Percentiles rank a stretch among this genome's conserved stretches.
Evolutionary conservation across 306 rosid genomes (phyloP).

Genomic region (Nissolia schottii): DNA sequence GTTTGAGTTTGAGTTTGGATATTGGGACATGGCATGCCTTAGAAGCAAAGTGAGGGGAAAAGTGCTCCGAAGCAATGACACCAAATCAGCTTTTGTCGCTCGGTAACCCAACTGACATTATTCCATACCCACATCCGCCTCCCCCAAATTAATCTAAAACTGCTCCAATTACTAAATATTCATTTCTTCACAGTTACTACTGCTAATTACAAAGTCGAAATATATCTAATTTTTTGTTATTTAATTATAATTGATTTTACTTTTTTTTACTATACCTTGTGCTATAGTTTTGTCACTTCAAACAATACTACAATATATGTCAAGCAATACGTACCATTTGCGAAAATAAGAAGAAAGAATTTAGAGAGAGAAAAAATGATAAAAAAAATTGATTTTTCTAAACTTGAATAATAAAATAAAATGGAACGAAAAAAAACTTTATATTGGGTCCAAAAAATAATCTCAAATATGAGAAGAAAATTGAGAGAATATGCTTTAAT

Average conservation of each 20-base stretch:
- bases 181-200: neutral
- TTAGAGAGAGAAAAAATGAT: neutral
- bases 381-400: neutral
- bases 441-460: too few species aligned
- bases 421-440: too few species aligned
- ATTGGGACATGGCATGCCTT: conserved; percentile 54
- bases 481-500: too few species aligned
- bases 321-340: too few species aligned
- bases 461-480: too few species aligned
- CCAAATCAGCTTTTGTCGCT: conserved; percentile 61
- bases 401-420: neutral
- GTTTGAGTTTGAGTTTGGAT: conserved; percentile 4
- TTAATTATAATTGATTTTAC: too few species aligned
- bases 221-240: too few species aligned
- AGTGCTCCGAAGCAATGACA: conserved; percentile 33
- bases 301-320: too few species aligned
- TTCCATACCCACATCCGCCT: conserved; percentile 26
- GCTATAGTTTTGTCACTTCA: too few species aligned
- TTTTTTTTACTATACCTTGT: too few species aligned
- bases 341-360: too few species aligned
- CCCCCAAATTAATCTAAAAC: neutral
- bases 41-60: conserved; percentile 54
- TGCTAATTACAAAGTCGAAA: too few species aligned
- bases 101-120: conserved; percentile 42
- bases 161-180: neutral